Evolutionary conservation across 495 filamentous ascomycete genomes (phyloP), one percentile per base, ranked within the genome.

Genomic region (Daldinia loculata): DNA sequence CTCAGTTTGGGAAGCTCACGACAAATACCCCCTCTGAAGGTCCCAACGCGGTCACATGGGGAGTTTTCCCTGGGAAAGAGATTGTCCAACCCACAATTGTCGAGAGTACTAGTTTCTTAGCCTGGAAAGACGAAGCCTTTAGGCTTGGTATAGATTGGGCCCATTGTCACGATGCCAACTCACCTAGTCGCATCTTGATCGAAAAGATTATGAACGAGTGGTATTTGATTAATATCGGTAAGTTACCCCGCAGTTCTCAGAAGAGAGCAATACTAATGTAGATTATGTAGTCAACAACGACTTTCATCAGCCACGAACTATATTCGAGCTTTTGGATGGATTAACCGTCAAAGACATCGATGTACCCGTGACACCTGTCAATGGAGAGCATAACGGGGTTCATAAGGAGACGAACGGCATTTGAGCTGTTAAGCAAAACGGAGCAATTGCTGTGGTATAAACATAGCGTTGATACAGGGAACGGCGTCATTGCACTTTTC

Each of bases 51-150:
- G 89, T 99, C 56, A 99, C 96, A 4, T 99, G 96, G 96, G 96
- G 96, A 80, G 97, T 98, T 50, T 99, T 98, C 83, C 94, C 96
- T 11, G 95, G 95, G 36, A 95, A 97, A 77, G 96, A 99, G 79
- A 98, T 99, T 75, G 93, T 99, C 50, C 96, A 99, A 78, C 96
- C 96, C 11, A 99, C 96, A n/a, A 96, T 99, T 67, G 95, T 98
- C 52, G 96, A 99, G 81, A 97, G 93, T 6, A 89, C 98, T 79
- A 95, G 92, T 80, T 99, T 99, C 87, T 80, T 99, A 60, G 96
- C 96, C 27, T 99, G 96, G 96, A 97, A 97, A 83, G 96, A 99
- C 70, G 96, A 99, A 78, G 97, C 97, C 15, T 99, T 90, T 81
- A 89, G 91, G 62, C 87, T 99, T 24, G 96, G 96, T 51, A 85